Evolutionary conservation across 2,329 filamentous ascomycete species (phyloP), one percentile per base, ranked within the genome.

Genomic region (Pseudogymnoascus sp.): DNA sequence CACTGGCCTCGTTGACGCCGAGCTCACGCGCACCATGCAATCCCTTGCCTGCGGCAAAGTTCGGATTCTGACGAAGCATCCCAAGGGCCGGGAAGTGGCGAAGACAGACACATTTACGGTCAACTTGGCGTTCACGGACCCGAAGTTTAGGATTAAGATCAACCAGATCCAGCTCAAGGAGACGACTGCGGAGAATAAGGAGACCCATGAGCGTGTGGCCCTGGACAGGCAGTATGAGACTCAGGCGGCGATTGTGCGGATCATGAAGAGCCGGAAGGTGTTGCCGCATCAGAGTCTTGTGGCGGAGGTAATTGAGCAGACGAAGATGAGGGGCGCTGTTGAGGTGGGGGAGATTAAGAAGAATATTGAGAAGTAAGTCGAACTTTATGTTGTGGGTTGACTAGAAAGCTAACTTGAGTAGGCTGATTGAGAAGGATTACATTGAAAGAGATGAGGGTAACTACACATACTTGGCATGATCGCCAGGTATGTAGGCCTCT

Each of bases 121-220:
- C 71, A 97, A 97, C 77, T 75, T 81, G 49, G 73, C 74, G 14
- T 99, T 99, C 75, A 78, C 78, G 2, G 89, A 97, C 71, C 82
- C 87, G 19, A 96, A 94, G 75, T 89, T 90, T 75, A 86, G 92
- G 63, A 87, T 99, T 77, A 99, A 99, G 79, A 97, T 99, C 79
- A 99, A 97, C 77, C 93, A 97, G 76, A 94, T 99, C 69, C 94
- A 99, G 76, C 83, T 97, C 60, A 95, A 94, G 76, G 94, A 99
- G 77, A 97, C 94, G 0, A 90, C 89, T 70, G 89, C 93, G 71
- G 94, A 99, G 76, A 97, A 97, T 77, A 90, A 92, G 75, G 91
- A 89, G 69, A 97, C 92, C 1, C 92, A 97, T 75, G 89, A 96
- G 74, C 85, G 91, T 45, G 91, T 99, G 4, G 88, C 87, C 0